phyloP scores from a whole-genome alignment of 2,329 filamentous ascomycete species.

The Hirsutella rhossiliensis region DNA sequence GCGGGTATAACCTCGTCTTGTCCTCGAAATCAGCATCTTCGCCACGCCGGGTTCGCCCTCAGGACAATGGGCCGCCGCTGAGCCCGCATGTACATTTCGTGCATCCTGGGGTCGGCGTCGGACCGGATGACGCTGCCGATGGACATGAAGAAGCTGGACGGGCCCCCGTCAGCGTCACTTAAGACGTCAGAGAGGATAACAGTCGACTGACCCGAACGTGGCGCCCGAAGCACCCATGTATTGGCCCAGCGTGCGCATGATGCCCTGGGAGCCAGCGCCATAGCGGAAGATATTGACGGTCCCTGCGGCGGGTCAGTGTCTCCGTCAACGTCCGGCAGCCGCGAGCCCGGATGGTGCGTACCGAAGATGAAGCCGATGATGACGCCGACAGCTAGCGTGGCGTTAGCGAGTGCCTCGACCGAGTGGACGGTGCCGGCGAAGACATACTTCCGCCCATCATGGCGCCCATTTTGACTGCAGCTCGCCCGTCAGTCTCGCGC shows the following conservation, averaged over 20 bases:
- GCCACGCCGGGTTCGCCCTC: constrained; percentile 26
- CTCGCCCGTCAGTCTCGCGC: constrained; percentile 4
- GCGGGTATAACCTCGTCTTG: constrained; percentile 2
- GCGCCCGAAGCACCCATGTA: constrained; percentile 94
- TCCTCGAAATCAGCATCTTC: constrained; percentile 6
- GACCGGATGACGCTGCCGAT: constrained; percentile 94
- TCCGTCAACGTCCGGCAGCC: background rate
- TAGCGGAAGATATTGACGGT: constrained; percentile 92
- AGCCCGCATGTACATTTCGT: constrained; percentile 64
- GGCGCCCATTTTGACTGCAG: constrained; percentile 71
- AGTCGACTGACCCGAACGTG: constrained; percentile 67
- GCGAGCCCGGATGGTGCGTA: constrained; percentile 25
- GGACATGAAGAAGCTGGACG: constrained; percentile 82
- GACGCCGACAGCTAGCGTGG: constrained; percentile 64
- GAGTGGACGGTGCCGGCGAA: constrained; percentile 11
- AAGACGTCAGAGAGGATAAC: background rate
- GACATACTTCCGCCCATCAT: constrained; percentile 97
- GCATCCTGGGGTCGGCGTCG: constrained; percentile 66
- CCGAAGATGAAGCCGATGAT: constrained; percentile 98
- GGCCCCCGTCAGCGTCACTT: constrained; percentile 8
- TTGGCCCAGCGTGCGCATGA: constrained; percentile 88
- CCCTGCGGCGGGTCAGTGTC: constrained; percentile 36
- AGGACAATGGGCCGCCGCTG: constrained; percentile 61
- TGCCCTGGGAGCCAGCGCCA: constrained; percentile 83
- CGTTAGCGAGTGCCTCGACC: constrained; percentile 16